These are phyloP conservation scores for Anisodus acutangulus DNA, from an alignment of 257 asterid species.

Conservation along the genomic window DNA sequence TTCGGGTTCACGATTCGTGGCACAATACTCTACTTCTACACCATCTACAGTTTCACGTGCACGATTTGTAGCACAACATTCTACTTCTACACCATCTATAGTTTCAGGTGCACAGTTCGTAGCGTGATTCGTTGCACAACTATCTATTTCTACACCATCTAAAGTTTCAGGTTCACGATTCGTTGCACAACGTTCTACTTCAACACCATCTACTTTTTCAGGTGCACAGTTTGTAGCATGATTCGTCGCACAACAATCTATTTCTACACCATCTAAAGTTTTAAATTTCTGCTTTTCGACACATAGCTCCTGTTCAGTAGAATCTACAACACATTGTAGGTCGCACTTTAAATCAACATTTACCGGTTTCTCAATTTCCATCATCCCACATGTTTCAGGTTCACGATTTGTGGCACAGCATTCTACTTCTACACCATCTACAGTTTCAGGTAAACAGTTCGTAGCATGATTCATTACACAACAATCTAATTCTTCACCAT, in stretches of 20 bases:
- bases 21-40: conserved; percentile 33
- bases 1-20: conserved; percentile 28
- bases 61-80: too few relatives aligned
- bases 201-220: conserved; percentile 33
- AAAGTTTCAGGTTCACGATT: conserved; percentile 31
- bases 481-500: conserved; percentile 34
- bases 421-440: too few relatives aligned
- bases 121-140: conserved; percentile 28
- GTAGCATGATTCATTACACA: conserved; percentile 31
- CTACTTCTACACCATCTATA: too few relatives aligned
- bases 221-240: conserved; percentile 30
- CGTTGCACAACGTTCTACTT: conserved; percentile 31
- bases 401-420: too few relatives aligned
- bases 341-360: conserved; percentile 45
- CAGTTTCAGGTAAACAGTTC: conserved; percentile 30
- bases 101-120: too few relatives aligned
- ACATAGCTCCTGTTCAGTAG: conserved; percentile 28
- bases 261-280: conserved; percentile 36
- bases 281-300: conserved; percentile 41
- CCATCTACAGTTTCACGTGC: conserved; percentile 36
- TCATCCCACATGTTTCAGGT: conserved; percentile 30
- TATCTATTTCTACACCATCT: conserved; percentile 33
- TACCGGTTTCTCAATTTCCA: conserved; percentile 43
- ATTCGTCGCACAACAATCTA: conserved; percentile 32
- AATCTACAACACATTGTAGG: conserved; percentile 36